Evolutionary conservation across 768 basidiomycete species (phyloP), one percentile per base, ranked within the genome.

Genomic region (Kwoniella pini): DNA sequence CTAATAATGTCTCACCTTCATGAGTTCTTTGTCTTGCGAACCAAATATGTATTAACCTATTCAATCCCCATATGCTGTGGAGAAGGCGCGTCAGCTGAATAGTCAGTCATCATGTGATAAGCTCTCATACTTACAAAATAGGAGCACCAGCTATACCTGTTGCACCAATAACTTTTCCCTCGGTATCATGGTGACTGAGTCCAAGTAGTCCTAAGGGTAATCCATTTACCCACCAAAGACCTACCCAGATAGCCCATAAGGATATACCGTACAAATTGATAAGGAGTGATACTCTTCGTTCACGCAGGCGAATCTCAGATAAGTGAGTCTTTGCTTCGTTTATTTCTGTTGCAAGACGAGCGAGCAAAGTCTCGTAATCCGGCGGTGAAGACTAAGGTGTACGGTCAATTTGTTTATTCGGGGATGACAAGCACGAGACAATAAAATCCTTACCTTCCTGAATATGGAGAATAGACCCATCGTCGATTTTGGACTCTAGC

Each of bases 321-420:
- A 78, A 64, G 51, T 75, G 72, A 11, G 64, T 66, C 52, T 77
- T 75, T 26, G 74, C 69, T 38, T 74, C 74, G 33, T 65, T 63
- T 39, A 78, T 75, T 15, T 76, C 72, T 26, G 67, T 67, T 4
- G 73, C 62, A 4, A 78, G 66, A 17, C 69, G 70, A 27, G 77
- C 60, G 7, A 78, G 69, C 30, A 77, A 59, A 19, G 70, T 75
- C 27, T 78, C 77, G 51, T 78, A 78, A 51, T 78, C 77, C 56
- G 75, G 66, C n/a, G 70, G 28, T 4, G 72, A 56, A 46, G 61
- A 44, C 75, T 77, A 48, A 17, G 26, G 33, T 36, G 10, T 42
- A 26, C 1, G 17, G 17, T n/a, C 2, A n/a, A 12, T 22, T 4
- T 4, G 19, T n/a, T n/a, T n/a, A n/a, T n/a, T n/a, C n/a, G n/a